phyloP scores from a whole-genome alignment of 2,329 filamentous ascomycete genomes.

The Penicillium glabrum region DNA sequence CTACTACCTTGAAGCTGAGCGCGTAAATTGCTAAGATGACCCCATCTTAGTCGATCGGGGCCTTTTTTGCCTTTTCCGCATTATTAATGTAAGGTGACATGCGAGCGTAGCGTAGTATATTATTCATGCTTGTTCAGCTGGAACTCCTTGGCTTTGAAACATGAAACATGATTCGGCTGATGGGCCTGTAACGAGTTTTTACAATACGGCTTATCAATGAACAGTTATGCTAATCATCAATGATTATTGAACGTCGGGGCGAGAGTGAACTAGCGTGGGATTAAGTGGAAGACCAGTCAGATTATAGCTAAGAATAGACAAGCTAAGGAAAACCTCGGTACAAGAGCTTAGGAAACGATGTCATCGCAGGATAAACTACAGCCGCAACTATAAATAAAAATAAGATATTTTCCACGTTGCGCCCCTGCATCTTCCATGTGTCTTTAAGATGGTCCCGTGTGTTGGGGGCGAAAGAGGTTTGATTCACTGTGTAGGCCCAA shows the following conservation, averaged over 20 bases:
- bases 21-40: neutral
- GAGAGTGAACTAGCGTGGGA: neutral
- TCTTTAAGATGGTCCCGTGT: neutral
- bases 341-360: neutral
- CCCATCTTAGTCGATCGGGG: slow-evolving; percentile 1
- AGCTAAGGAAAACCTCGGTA: neutral
- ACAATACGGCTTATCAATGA: neutral
- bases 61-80: neutral
- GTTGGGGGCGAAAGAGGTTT: neutral
- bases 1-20: neutral
- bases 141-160: neutral
- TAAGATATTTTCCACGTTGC: slow-evolving; percentile 20
- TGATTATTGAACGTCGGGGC: neutral
- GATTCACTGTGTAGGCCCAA: neutral
- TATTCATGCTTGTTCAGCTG: neutral
- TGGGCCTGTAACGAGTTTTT: neutral
- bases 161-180: neutral
- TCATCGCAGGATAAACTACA: neutral
- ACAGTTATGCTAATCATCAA: neutral
- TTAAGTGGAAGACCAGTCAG: neutral
- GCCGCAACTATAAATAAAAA: slow-evolving; percentile 12
- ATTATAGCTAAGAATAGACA: slow-evolving; percentile 10
- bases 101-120: neutral
- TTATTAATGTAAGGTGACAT: neutral
- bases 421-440: slow-evolving; percentile 7